A percentile compares a stretch with the other conserved stretches of the same genome.
Conservation (phyloP, 148 eudicot species). For the Chenopodium formosanum region DNA sequence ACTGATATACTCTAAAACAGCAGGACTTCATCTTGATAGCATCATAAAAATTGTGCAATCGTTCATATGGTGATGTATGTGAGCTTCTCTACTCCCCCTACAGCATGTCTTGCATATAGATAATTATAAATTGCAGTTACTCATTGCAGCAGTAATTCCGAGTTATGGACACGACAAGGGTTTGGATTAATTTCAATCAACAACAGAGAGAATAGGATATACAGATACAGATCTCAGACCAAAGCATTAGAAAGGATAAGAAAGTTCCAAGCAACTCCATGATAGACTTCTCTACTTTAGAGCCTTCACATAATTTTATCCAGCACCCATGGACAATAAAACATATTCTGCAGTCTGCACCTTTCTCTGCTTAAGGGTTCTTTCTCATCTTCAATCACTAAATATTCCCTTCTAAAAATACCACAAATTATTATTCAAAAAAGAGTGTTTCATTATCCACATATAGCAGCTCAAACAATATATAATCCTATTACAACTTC, state of each 20-base stretch:
- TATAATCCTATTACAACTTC: not conserved
- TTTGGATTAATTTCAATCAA: not conserved
- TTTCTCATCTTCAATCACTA: slow-evolving; percentile 5
- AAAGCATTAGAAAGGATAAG: not conserved
- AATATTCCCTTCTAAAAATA: not conserved
- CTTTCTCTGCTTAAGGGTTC: not conserved
- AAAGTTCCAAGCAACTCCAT: not conserved
- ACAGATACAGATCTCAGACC: not conserved
- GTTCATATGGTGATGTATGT: slow-evolving; percentile 50
- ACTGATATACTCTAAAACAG: slow-evolving; percentile 43
- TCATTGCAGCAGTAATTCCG: not conserved
- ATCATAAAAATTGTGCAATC: slow-evolving; percentile 57
- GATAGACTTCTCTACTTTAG: not conserved
- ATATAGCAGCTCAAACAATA: not conserved
- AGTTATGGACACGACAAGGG: not conserved
- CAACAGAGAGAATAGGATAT: not conserved
- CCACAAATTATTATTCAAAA: not conserved
- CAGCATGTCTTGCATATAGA: not conserved
- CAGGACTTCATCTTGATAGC: slow-evolving; percentile 57
- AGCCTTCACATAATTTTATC: not conserved
- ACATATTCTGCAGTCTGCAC: not conserved
- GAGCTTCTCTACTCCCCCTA: slow-evolving; percentile 2
- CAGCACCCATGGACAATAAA: not conserved
- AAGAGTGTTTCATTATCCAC: not conserved
- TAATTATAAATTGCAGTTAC: not conserved